Percentiles rank a stretch among this genome's conserved stretches.
Evolutionary conservation across 1,284 basidiomycete species (phyloP).

Genomic region (Naganishia sp.): DNA sequence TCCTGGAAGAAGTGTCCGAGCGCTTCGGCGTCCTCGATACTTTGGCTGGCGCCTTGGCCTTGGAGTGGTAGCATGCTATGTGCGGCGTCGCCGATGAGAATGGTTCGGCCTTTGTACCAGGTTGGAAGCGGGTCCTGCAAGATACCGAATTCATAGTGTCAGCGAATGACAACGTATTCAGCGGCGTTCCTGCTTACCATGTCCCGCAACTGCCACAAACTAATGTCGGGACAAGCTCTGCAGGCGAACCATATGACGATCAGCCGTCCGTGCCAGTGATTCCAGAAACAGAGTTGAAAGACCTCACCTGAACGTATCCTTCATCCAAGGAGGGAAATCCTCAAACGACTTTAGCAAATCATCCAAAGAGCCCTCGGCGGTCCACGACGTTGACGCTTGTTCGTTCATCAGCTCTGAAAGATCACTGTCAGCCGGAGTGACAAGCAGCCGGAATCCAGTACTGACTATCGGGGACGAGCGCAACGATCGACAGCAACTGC

Average conservation of each 20-base stretch:
- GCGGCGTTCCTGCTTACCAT: not conserved
- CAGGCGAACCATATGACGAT: not conserved
- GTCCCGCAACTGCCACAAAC: slow-evolving; percentile 47
- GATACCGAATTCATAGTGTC: not conserved
- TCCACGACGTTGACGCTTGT: slow-evolving; percentile 22
- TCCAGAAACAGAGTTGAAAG: not conserved
- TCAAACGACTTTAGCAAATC: slow-evolving; percentile 63
- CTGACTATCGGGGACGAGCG: slow-evolving; percentile 36
- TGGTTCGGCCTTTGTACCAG: slow-evolving; percentile 41
- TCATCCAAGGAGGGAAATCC: slow-evolving; percentile 41
- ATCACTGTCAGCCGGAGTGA: not conserved
- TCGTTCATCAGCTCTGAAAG: slow-evolving; percentile 17
- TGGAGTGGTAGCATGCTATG: slow-evolving; percentile 42
- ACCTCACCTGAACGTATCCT: slow-evolving; percentile 26
- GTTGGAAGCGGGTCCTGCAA: slow-evolving; percentile 38
- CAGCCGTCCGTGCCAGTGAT: not conserved
- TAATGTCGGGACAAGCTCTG: slow-evolving; percentile 34
- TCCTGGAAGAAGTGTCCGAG: slow-evolving; percentile 29
- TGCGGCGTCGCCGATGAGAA: slow-evolving; percentile 47
- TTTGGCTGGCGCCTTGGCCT: slow-evolving; percentile 41
- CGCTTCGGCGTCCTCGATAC: slow-evolving; percentile 40
- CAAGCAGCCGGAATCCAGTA: not conserved
- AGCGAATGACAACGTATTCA: not conserved
- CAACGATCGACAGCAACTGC: slow-evolving; percentile 40
- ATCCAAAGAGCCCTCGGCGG: slow-evolving; percentile 60